Percentiles rank a stretch among this genome's conserved stretches.
phyloP scores from a whole-genome alignment of 768 basidiomycete species.

The Rubroboletus pulcherrimus region DNA sequence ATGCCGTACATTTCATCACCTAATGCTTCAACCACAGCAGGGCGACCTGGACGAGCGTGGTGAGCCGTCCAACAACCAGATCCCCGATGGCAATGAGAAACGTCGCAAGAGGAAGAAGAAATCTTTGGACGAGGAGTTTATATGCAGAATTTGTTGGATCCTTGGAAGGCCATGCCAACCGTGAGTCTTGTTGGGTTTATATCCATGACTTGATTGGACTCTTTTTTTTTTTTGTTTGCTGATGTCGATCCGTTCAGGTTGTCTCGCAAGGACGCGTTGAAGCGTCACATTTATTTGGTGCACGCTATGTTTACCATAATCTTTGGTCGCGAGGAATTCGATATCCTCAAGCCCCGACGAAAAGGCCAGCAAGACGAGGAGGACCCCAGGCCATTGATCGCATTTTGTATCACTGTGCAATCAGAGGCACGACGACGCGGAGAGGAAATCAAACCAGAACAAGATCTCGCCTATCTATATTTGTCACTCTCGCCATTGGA shows the following conservation, averaged over 20 bases:
- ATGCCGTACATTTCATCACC: neutral
- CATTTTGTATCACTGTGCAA: neutral
- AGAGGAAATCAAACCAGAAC: neutral
- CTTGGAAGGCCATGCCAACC: fast-evolving
- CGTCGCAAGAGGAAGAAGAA: neutral
- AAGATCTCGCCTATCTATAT: neutral
- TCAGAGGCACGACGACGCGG: neutral
- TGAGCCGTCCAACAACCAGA: neutral
- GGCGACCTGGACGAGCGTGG: neutral
- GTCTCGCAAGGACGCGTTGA: slow-evolving; percentile 7
- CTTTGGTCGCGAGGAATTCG: neutral
- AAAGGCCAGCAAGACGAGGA: neutral
- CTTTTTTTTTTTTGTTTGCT: neutral
- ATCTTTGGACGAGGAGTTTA: neutral
- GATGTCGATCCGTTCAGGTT: neutral
- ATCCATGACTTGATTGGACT: too few relatives aligned
- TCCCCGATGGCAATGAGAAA: neutral
- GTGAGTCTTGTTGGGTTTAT: neutral
- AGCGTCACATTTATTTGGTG: neutral
- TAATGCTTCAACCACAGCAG: neutral
- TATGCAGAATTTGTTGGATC: neutral
- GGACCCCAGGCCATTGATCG: neutral
- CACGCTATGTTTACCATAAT: neutral
- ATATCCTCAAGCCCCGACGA: neutral
- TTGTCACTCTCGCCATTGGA: neutral